phyloP scores from a whole-genome alignment of 164 flowering plant species.

The Chimonanthus salicifolius region DNA sequence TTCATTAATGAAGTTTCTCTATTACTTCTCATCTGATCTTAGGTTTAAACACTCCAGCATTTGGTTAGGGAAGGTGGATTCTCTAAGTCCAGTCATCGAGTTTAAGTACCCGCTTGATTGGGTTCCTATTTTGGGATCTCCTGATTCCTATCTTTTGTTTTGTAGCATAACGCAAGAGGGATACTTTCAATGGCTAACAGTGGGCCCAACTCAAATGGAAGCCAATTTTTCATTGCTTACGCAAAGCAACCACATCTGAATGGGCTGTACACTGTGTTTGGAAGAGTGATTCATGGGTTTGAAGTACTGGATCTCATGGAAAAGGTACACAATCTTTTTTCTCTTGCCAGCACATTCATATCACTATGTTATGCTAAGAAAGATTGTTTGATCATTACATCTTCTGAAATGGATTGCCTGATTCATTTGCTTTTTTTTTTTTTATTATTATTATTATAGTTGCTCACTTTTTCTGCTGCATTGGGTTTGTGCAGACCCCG shows the following conservation, averaged over 20 bases:
- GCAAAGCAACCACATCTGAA: conserved; percentile 94
- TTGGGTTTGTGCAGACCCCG: conserved; percentile 37
- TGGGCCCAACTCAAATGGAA: conserved; percentile 94
- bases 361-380: neutral
- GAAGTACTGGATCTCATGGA: conserved; percentile 97
- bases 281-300: conserved; percentile 96
- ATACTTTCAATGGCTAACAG: conserved; percentile 92
- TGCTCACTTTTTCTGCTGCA: neutral
- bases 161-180: conserved; percentile 89
- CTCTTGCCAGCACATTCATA: neutral
- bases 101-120: neutral
- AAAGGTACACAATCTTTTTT: conserved; percentile 40
- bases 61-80: neutral
- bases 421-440: neutral
- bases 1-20: neutral
- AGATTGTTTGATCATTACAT: neutral
- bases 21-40: neutral
- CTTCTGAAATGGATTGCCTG: neutral
- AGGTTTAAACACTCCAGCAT: neutral
- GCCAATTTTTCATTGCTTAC: conserved; percentile 86
- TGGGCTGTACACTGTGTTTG: conserved; percentile 91
- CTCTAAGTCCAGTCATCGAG: neutral
- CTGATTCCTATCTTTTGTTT: neutral
- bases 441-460: neutral
- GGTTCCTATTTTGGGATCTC: neutral